Conservation (phyloP, 1,284 basidiomycete genomes). For the Cutaneotrichosporon arboriforme region DNA sequence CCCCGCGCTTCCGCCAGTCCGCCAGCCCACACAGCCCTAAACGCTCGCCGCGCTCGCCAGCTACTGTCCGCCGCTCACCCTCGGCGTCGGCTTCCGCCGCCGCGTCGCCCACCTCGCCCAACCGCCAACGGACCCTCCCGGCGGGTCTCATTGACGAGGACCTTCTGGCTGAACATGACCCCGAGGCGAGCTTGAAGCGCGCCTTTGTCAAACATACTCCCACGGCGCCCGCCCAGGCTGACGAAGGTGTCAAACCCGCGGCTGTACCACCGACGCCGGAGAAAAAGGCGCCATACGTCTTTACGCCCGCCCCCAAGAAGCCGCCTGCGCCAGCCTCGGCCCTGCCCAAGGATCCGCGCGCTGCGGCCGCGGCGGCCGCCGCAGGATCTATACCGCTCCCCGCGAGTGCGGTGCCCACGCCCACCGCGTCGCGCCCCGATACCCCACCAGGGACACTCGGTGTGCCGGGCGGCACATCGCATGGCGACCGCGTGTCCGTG, state of each 20-base stretch:
- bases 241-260: conserved; percentile 17
- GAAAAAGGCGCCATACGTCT: conserved; percentile 13
- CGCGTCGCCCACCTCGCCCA: conserved; percentile 5
- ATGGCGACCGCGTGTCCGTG: conserved; percentile 35
- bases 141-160: conserved; percentile 39
- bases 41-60: background rate
- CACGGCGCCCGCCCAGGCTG: background rate
- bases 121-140: conserved; percentile 6
- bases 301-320: background rate
- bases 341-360: background rate
- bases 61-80: background rate
- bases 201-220: conserved; percentile 38
- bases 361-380: background rate
- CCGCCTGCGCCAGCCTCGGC: background rate
- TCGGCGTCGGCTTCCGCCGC: background rate
- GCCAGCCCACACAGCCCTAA: background rate
- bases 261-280: conserved; percentile 4
- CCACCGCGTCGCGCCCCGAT: conserved; percentile 23
- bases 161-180: conserved; percentile 39
- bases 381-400: conserved; percentile 32
- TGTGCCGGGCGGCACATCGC: background rate
- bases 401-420: conserved; percentile 25
- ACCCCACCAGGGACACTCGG: conserved; percentile 18
- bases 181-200: conserved; percentile 37
- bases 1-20: background rate